Conservation (phyloP, 768 basidiomycete species). For the Suillus bovinus region DNA sequence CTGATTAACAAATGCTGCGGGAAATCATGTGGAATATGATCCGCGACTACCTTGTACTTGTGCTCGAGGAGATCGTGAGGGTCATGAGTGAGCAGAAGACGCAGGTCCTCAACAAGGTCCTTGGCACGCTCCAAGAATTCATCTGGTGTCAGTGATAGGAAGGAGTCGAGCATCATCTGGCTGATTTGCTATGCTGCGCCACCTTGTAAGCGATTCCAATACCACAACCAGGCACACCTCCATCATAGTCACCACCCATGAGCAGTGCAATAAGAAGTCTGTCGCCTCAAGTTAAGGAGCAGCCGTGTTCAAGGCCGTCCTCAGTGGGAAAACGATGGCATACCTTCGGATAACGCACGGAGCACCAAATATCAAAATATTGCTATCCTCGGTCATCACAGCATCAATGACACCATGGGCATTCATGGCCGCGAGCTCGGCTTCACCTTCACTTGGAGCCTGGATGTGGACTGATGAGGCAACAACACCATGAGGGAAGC, state of each 20-base stretch:
- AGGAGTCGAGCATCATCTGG: neutral
- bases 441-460: neutral
- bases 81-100: neutral
- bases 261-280: too few relatives aligned
- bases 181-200: neutral
- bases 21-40: neutral
- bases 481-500: rapidly evolving
- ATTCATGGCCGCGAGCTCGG: neutral
- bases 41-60: neutral
- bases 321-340: too few relatives aligned
- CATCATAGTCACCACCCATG: too few relatives aligned
- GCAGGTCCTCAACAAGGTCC: neutral
- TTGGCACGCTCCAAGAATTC: neutral
- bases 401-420: neutral
- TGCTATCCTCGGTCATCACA: neutral
- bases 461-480: neutral
- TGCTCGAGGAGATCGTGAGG: neutral
- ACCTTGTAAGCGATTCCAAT: neutral
- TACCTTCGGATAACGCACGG: too few relatives aligned
- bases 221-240: neutral
- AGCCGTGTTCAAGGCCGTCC: too few relatives aligned
- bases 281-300: too few relatives aligned
- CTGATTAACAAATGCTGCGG: too few relatives aligned
- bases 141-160: neutral
- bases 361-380: neutral